Evolutionary conservation across 2,329 filamentous ascomycete species (phyloP), one percentile per base, ranked within the genome.

Genomic region (Pseudocercospora fuligena): DNA sequence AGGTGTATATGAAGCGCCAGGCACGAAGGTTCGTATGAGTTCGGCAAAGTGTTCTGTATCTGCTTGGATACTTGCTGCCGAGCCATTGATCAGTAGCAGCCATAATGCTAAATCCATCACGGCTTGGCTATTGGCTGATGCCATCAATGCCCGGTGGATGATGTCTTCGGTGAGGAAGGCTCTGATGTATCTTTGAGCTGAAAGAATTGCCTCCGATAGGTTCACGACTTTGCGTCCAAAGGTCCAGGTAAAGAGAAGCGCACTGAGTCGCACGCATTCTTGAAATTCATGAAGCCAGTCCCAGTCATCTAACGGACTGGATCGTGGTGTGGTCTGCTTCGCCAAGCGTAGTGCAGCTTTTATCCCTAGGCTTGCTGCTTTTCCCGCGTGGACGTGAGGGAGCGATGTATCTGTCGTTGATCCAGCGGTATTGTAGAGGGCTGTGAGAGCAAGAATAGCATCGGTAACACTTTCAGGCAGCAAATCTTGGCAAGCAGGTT

Each of bases 221-320:
- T 66, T 65, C 1, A 61, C 31, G 12, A 68, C 57, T 40, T 67
- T 68, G 1, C 68, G 58, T 33, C 64, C 68, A 16, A 70, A 70
- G 5, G 61, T 60, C 68, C 68, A 70, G 2, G 68, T 66, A 60
- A 66, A 70, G 7, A 70, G 64, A 12, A 70, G 16, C 1, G 53
- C 62, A 3, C 61, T 61, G 9, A 63, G 40, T 14, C 68, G 63
- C 2, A 68, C 61, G 31, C 66, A 66, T 25, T 70, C 66, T 31
- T 63, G 61, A 12, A 70, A 65, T 12, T 65, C 66, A 3, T 57
- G 31, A 8, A 56, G 53, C 68, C 68, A 70, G 31, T 66, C 60
- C 31, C 53, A 54, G n/a, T 60, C 51, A 9, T 61, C 40, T 4
- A 43, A 61, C 11, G 56, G 59, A 12, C 61, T 64, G 21, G 57